Percentiles rank a stretch among this genome's conserved stretches.
Evolutionary conservation across 306 rosid genomes (phyloP).

Genomic region (Medicago lupulina): DNA sequence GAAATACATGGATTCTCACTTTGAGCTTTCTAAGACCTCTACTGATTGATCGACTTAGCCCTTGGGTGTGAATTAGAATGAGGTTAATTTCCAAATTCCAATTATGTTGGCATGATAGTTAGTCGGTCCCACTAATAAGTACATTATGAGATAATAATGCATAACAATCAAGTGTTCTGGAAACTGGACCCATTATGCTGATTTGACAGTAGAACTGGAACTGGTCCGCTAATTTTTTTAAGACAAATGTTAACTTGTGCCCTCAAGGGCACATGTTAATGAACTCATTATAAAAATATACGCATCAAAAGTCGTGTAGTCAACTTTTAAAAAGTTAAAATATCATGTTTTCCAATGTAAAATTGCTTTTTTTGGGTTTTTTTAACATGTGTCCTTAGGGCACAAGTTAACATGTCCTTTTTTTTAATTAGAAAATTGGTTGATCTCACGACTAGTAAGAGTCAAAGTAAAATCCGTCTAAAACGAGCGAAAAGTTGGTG

Average conservation of each 20-base stretch:
- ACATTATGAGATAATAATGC: not conserved
- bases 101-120: not conserved
- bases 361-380: no score
- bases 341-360: no score
- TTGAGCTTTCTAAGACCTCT: conserved; percentile 26
- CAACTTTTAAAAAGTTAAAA: no score
- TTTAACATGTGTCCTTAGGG: no score
- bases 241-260: no score
- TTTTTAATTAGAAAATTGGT: not conserved
- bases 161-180: not conserved
- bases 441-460: not conserved
- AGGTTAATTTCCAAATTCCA: not conserved
- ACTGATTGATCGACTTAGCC: conserved; percentile 20
- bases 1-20: not conserved
- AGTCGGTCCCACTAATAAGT: not conserved
- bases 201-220: not conserved
- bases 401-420: no score
- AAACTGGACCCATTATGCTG: not conserved
- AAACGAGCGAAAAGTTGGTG: not conserved
- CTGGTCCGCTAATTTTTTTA: no score
- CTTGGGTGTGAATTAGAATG: conserved; percentile 29
- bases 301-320: no score
- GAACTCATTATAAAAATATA: no score
- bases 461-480: not conserved
- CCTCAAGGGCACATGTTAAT: no score